Conservation (phyloP, 768 basidiomycete genomes). For the Tremella yokohamensis region DNA sequence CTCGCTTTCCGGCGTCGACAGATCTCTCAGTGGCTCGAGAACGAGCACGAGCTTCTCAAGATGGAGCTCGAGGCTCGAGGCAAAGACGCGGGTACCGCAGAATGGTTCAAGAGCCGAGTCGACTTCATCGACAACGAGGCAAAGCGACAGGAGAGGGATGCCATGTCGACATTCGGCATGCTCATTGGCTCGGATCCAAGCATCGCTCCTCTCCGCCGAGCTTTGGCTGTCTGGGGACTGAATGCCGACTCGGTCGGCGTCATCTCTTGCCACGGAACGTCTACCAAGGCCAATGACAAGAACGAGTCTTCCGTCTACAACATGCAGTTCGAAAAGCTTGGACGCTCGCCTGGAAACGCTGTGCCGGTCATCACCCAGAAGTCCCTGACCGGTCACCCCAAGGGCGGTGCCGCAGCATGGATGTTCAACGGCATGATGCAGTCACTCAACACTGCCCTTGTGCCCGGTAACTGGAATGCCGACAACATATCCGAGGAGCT, state of each 20-base stretch:
- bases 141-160: conserved; percentile 83
- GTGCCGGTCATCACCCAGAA: conserved; percentile 97
- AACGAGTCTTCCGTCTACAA: conserved; percentile 98
- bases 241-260: conserved; percentile 80
- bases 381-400: conserved; percentile 92
- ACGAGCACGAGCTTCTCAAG: conserved; percentile 80
- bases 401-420: conserved; percentile 99
- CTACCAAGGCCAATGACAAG: conserved; percentile 70
- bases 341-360: conserved; percentile 90
- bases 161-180: conserved; percentile 92
- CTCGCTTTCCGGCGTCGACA: conserved; percentile 91
- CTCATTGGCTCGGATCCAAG: conserved; percentile 78
- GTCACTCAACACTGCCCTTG: conserved; percentile 73
- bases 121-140: conserved; percentile 88
- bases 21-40: conserved; percentile 87
- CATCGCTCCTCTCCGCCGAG: conserved; percentile 86
- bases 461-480: conserved; percentile 95
- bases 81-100: conserved; percentile 56
- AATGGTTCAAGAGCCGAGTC: conserved; percentile 71
- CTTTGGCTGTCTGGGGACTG: conserved; percentile 94
- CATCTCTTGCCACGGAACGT: conserved; percentile 55
- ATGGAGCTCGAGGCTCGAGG: conserved; percentile 63
- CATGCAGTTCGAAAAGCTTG: conserved; percentile 80
- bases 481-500: conserved; percentile 75
- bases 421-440: conserved; percentile 90